A percentile compares a stretch with the other conserved stretches of the same genome.
Conservation (phyloP, 257 asterid genomes). For the Dorcoceras hygrometricum region DNA sequence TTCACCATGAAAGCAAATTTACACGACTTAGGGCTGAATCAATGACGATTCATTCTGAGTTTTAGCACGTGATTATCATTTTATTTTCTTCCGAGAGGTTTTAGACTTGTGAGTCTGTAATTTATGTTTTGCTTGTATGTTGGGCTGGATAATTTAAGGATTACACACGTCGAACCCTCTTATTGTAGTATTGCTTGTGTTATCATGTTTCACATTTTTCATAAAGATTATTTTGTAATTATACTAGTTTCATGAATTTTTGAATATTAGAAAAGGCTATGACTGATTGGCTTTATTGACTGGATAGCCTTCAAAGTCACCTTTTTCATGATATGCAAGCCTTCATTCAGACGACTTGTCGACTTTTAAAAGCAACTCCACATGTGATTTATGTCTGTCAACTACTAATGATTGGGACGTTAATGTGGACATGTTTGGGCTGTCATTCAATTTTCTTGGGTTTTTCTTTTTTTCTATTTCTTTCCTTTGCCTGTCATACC, state of each 20-base stretch:
- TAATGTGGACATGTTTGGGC: neutral
- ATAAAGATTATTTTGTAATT: neutral
- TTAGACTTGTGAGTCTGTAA: slow-evolving; percentile 9
- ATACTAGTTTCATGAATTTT: neutral
- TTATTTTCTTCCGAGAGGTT: slow-evolving; percentile 11
- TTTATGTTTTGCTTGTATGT: neutral
- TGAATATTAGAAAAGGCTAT: neutral
- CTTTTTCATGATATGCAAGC: neutral
- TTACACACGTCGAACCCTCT: neutral
- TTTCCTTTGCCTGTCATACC: neutral
- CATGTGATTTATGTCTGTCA: neutral
- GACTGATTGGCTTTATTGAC: neutral
- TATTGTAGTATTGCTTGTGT: neutral
- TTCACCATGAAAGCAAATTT: neutral
- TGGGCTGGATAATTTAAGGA: neutral
- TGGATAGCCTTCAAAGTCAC: neutral
- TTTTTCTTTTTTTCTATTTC: neutral
- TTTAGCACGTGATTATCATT: neutral
- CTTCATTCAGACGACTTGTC: neutral
- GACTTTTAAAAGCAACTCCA: slow-evolving; percentile 11
- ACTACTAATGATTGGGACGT: slow-evolving; percentile 1
- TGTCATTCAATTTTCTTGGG: neutral
- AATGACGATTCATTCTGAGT: slow-evolving; percentile 5
- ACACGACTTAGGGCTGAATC: neutral
- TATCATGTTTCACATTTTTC: neutral